Conservation (phyloP, 2,329 filamentous ascomycete species). For the Aureobasidium sp. region DNA sequence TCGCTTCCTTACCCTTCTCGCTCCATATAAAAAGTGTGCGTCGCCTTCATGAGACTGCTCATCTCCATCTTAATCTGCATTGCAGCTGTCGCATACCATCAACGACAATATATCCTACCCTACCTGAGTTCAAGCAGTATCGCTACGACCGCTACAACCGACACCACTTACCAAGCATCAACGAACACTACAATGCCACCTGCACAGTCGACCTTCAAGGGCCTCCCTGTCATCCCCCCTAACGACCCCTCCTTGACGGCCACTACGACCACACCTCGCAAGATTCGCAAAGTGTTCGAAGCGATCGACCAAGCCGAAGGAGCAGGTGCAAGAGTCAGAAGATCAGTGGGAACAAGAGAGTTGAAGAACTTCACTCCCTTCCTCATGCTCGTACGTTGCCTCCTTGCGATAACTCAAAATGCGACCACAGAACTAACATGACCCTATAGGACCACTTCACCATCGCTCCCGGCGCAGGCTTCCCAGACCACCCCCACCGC, state of each 20-base stretch:
- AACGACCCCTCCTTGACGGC: constrained; percentile 34
- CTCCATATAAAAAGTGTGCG: constrained; percentile 20
- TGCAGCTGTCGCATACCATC: constrained; percentile 30
- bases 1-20: neutral
- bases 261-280: constrained; percentile 60
- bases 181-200: constrained; percentile 23
- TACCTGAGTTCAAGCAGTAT: neutral
- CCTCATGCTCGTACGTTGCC: constrained; percentile 14
- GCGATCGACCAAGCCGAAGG: constrained; percentile 83
- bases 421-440: neutral
- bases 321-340: constrained; percentile 74
- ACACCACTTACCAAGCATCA: constrained; percentile 6
- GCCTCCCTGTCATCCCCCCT: constrained; percentile 40
- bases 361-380: constrained; percentile 86
- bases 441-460: constrained; percentile 63
- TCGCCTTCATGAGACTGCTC: constrained; percentile 29
- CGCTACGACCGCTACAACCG: neutral
- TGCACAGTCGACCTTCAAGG: constrained; percentile 29
- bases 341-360: constrained; percentile 75
- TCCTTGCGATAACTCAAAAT: too few species aligned
- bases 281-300: constrained; percentile 74
- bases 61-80: constrained; percentile 34
- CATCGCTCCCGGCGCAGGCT: constrained; percentile 70
- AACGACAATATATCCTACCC: constrained; percentile 20
- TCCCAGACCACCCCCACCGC: constrained; percentile 76